Evolutionary conservation across 2,329 filamentous ascomycete species (phyloP).

Genomic region (Aspergillus brunneoviolaceus): DNA sequence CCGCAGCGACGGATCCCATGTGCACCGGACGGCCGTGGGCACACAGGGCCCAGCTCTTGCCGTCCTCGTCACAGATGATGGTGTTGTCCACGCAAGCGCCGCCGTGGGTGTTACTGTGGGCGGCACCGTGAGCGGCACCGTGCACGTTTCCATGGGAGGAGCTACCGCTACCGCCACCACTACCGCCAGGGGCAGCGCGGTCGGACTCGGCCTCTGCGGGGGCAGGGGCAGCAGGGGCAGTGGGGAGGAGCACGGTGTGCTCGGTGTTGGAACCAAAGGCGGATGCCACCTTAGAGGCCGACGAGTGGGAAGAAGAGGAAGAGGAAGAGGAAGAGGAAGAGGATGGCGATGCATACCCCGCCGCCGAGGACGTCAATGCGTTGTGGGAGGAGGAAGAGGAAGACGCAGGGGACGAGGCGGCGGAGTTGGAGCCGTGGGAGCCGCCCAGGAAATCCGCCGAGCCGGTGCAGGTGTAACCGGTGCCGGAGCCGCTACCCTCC

Average conservation of each 20-base stretch:
- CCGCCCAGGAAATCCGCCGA: conserved; percentile 32
- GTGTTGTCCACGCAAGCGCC: conserved; percentile 28
- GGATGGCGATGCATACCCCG: neutral
- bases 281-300: conserved; percentile 16
- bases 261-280: conserved; percentile 11
- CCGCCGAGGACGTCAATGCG: neutral
- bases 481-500: conserved; percentile 32
- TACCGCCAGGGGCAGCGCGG: conserved; percentile 12
- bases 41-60: conserved; percentile 37
- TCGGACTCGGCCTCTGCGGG: neutral
- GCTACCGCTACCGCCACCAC: too few species aligned
- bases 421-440: conserved; percentile 11
- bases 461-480: conserved; percentile 36
- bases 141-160: neutral
- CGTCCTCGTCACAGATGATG: conserved; percentile 35
- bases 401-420: neutral
- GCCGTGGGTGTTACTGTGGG: neutral
- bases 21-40: conserved; percentile 27
- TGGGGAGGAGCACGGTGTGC: neutral
- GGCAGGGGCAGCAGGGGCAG: neutral
- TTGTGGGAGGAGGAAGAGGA: neutral
- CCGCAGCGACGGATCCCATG: conserved; percentile 42
- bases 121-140: neutral
- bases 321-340: conserved; percentile 13
- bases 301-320: conserved; percentile 7